Evolutionary conservation across 176 grass and related monocot species (phyloP).

Genomic region (Zoysia japonica): DNA sequence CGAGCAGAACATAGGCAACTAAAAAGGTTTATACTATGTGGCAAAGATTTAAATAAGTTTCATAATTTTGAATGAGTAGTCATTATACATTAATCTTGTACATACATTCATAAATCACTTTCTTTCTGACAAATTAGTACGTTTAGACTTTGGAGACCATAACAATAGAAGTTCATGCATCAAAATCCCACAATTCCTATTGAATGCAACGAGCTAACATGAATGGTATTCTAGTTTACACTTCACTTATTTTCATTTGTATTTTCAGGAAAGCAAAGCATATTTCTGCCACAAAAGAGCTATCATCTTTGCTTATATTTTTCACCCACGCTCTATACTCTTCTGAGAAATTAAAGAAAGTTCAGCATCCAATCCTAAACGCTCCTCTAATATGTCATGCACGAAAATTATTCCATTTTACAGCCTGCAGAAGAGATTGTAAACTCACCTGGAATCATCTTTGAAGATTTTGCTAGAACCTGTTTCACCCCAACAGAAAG

Average conservation of each 20-base stretch:
- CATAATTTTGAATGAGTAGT: not conserved
- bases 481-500: slow-evolving; percentile 45
- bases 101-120: not conserved
- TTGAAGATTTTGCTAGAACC: slow-evolving; percentile 97
- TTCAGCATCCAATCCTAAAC: not conserved
- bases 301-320: not conserved
- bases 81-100: not conserved
- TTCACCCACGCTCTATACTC: not conserved
- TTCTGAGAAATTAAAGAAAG: not conserved
- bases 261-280: too few species aligned
- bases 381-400: not conserved
- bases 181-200: not conserved
- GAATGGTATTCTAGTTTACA: not conserved
- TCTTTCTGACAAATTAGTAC: not conserved
- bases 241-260: not conserved
- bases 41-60: slow-evolving; percentile 13
- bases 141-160: not conserved
- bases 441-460: slow-evolving; percentile 97
- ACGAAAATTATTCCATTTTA: not conserved
- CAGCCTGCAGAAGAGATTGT: not conserved
- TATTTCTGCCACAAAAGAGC: not conserved
- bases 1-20: not conserved
- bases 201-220: not conserved
- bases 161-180: slow-evolving; percentile 7
- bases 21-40: not conserved